Conservation (phyloP, 495 filamentous ascomycete species). For the Hypoxylon perforatum region DNA sequence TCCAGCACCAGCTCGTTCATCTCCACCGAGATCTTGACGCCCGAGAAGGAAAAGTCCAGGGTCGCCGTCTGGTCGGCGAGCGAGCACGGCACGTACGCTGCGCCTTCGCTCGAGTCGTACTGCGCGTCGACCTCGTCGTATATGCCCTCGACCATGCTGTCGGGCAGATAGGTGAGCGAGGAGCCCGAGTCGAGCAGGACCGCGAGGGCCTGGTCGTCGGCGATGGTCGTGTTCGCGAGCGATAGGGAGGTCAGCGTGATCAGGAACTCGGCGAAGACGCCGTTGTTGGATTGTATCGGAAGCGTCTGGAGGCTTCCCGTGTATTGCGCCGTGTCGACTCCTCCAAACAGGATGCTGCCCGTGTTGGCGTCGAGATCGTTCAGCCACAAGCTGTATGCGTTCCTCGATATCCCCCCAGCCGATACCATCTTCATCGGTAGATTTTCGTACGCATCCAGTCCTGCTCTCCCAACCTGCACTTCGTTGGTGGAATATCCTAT, state of each 20-base stretch:
- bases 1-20: conserved; percentile 83
- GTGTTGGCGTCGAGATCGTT: conserved; percentile 80
- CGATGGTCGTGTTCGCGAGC: conserved; percentile 59
- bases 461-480: conserved; percentile 74
- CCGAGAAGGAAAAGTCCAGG: conserved; percentile 76
- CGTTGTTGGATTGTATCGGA: conserved; percentile 72
- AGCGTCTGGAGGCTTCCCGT: conserved; percentile 76
- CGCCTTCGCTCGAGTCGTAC: conserved; percentile 65
- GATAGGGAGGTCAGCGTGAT: conserved; percentile 75
- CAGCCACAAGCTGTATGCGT: conserved; percentile 90
- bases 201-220: conserved; percentile 68
- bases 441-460: conserved; percentile 75
- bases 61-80: conserved; percentile 66
- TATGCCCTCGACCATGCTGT: conserved; percentile 70
- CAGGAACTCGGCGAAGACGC: conserved; percentile 77
- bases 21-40: conserved; percentile 74
- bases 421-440: conserved; percentile 79
- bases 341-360: conserved; percentile 91
- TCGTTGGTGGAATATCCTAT: conserved; percentile 91
- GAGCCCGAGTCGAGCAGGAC: conserved; percentile 93
- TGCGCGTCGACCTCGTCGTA: conserved; percentile 72
- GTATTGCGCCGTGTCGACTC: conserved; percentile 86
- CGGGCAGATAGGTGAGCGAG: conserved; percentile 87
- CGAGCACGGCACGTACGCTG: conserved; percentile 79
- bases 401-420: conserved; percentile 76